Percentiles rank a stretch among this genome's conserved stretches.
Evolutionary conservation across 179 eudicot genomes (phyloP).

Genomic region (Silene coronaria): DNA sequence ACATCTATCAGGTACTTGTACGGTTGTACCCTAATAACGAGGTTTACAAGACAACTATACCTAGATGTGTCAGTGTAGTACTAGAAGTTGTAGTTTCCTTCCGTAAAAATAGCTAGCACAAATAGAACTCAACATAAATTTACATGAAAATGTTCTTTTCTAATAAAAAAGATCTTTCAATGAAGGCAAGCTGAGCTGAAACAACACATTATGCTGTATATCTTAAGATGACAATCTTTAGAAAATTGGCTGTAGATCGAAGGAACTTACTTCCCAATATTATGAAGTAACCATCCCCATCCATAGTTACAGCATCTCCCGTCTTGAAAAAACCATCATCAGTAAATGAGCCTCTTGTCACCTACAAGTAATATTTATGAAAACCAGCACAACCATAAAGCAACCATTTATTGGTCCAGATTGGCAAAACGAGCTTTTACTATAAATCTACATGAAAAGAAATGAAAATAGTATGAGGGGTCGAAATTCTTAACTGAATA

Average conservation of each 20-base stretch:
- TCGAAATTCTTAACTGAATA: not conserved
- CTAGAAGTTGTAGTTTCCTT: not conserved
- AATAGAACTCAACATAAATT: not conserved
- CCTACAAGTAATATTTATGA: constrained; percentile 38
- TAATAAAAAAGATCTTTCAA: not conserved
- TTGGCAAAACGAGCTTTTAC: not conserved
- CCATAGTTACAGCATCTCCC: constrained; percentile 80
- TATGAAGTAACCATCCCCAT: constrained; percentile 89
- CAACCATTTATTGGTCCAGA: not conserved
- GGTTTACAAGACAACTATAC: not conserved
- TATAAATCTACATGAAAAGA: constrained; percentile 1
- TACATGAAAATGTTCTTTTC: not conserved
- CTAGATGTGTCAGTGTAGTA: not conserved
- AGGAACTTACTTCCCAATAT: constrained; percentile 87
- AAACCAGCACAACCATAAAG: not conserved
- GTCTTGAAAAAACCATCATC: constrained; percentile 91
- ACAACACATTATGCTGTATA: constrained; percentile 1
- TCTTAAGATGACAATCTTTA: not conserved
- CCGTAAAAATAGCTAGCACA: not conserved
- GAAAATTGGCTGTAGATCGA: not conserved
- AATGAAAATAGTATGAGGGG: not conserved
- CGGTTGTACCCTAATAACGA: not conserved
- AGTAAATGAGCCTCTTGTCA: constrained; percentile 74
- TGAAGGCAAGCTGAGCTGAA: not conserved
- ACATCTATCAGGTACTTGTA: not conserved